Evolutionary conservation across 345 rosid species (phyloP).

Genomic region (Eucalyptus dawsonii): DNA sequence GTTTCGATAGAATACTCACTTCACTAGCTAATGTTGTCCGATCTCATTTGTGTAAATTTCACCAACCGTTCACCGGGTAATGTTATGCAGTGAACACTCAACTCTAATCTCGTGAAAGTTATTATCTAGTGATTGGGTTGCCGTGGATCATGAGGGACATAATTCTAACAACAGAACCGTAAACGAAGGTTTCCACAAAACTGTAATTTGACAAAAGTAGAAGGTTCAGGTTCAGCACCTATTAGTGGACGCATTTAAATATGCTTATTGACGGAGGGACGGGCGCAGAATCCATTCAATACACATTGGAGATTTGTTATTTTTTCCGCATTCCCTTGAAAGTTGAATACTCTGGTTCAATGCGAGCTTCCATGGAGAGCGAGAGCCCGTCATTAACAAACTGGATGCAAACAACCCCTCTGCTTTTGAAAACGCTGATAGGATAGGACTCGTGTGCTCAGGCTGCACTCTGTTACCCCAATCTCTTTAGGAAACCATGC

Average conservation of each 20-base stretch:
- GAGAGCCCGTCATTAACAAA: background rate
- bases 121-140: background rate
- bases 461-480: background rate
- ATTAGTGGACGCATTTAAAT: background rate
- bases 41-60: too few relatives aligned
- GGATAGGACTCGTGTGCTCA: background rate
- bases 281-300: background rate
- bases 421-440: background rate
- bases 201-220: background rate
- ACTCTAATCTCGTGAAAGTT: too few relatives aligned
- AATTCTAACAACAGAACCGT: background rate
- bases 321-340: background rate
- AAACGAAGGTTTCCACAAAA: background rate
- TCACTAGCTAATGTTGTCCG: background rate
- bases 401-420: background rate
- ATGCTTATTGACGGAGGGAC: background rate
- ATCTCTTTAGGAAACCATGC: background rate
- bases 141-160: background rate
- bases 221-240: background rate
- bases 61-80: too few relatives aligned
- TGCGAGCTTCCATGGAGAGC: background rate
- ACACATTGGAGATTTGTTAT: background rate
- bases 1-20: background rate
- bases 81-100: background rate
- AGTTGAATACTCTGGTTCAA: background rate